Evolutionary conservation across 75 land plant species (phyloP).

Genomic region (Selaginella moellendorffii): DNA sequence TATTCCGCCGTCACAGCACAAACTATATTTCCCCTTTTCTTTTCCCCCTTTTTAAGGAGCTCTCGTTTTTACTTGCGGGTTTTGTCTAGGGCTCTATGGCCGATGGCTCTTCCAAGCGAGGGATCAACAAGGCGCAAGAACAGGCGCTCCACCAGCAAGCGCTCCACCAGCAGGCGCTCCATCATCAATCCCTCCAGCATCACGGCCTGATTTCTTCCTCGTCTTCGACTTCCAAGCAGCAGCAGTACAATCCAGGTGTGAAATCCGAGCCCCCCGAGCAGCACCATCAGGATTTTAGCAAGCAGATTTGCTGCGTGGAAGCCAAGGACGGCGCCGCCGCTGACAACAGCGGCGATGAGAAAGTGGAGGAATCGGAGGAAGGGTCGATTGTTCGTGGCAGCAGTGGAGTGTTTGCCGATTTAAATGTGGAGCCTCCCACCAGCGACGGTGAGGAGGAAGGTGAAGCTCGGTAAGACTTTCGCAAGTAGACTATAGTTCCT

Average conservation of each 20-base stretch:
- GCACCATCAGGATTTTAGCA: background rate
- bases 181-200: constrained; percentile 15
- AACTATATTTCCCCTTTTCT: no score
- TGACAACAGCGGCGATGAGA: background rate
- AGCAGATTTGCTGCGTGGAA: constrained; percentile 4
- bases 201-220: constrained; percentile 1
- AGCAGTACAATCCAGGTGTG: background rate
- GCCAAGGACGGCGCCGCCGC: background rate
- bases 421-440: constrained; percentile 41
- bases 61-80: no score
- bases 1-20: no score
- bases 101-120: background rate
- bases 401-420: constrained; percentile 9
- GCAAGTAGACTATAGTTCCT: no score
- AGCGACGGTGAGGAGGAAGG: constrained; percentile 27
- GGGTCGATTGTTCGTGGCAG: background rate
- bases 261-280: background rate
- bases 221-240: background rate
- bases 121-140: constrained; percentile 8
- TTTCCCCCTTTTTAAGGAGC: no score
- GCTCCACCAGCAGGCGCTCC: constrained; percentile 16
- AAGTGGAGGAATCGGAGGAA: background rate
- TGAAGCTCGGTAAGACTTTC: background rate
- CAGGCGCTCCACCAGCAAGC: constrained; percentile 25
- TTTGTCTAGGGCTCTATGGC: background rate